Evolutionary conservation across 495 filamentous ascomycete genomes (phyloP).

Genomic region (Pseudevernia furfuracea): DNA sequence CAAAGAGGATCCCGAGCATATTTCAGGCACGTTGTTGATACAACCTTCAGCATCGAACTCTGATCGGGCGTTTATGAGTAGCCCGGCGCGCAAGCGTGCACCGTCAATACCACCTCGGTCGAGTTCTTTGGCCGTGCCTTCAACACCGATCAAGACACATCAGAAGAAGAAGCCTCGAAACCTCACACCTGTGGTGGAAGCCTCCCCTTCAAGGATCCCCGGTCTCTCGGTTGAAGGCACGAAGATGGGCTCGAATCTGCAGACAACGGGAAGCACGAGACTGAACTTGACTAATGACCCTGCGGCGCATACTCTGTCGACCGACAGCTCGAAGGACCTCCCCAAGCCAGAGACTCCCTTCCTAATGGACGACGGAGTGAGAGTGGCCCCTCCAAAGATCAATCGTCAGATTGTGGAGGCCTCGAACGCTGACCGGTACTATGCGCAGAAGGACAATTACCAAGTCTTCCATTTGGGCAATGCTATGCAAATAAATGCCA

Average conservation of each 20-base stretch:
- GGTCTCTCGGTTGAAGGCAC: not conserved
- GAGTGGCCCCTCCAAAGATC: constrained; percentile 1
- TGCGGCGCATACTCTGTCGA: not conserved
- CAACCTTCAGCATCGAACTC: not conserved
- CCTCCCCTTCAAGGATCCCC: not conserved
- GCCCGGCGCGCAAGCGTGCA: constrained; percentile 9
- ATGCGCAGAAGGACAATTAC: not conserved
- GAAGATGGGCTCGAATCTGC: not conserved
- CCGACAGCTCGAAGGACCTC: not conserved
- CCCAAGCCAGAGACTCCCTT: constrained; percentile 14
- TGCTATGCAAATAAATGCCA: not conserved
- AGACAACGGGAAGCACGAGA: not conserved
- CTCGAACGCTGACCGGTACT: not conserved
- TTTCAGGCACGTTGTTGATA: not conserved
- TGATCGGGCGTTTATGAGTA: not conserved
- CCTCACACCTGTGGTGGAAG: not conserved
- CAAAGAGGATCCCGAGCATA: not conserved
- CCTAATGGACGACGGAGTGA: constrained; percentile 6
- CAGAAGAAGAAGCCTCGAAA: constrained; percentile 13
- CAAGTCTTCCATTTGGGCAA: not conserved
- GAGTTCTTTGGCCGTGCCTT: constrained; percentile 7
- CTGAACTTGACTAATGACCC: not conserved
- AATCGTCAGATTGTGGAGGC: not conserved
- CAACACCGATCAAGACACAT: constrained; percentile 13
- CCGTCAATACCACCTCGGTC: constrained; percentile 8